Base-by-base conservation (phyloP, 352 stramenopile genomes). In the Phytophthora aleatoria region DNA sequence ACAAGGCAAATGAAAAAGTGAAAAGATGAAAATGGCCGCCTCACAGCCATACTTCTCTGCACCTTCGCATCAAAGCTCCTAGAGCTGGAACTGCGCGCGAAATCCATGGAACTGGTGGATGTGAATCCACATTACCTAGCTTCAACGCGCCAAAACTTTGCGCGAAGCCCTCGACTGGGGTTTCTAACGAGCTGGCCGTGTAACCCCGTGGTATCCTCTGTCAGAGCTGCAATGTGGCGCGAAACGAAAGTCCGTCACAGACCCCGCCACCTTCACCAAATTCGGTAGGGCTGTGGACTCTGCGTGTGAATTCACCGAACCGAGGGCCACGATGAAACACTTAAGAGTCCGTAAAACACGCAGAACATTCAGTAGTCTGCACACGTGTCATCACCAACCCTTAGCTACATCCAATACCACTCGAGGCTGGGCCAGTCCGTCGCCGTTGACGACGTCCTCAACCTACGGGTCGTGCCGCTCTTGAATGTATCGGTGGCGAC, bases 81-180 rank as follows among this genome's bases (percentile, higher is more conserved):
- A 33, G 28, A 33, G 12, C 33, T 38, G 33, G 8, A 12, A 38
- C 4, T 38, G 33, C 33, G 33, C 33, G 33, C 33, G 33, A 38
- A 38, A 38, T 13, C 2, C 33, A 7, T 33, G 3, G 6, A 33
- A 12, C 12, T 2, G 33, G 12, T 38, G 33, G 33, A 13, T 11
- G 33, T 12, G 33, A 8, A 8, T 2, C 12, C 33, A 38, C 12
- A 12, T 5, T 8, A 12, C 33, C 6, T 11, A 59, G 50, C 41
- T 59, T 59, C 28, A 59, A 51, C 41, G 39, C 52, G 52, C 41
- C 28, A 59, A 59, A 57, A 39, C 50, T 41, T 39, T n/a, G 28
- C 52, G 27, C 39, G n/a, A 38, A 38, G 9, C 6, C 12, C 33
- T 38, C 9, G 33, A 13, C 9, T 3, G 3, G 33, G 4, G 9